Base-by-base conservation (phyloP, 768 basidiomycete species). In the Chalciporus chontae region DNA sequence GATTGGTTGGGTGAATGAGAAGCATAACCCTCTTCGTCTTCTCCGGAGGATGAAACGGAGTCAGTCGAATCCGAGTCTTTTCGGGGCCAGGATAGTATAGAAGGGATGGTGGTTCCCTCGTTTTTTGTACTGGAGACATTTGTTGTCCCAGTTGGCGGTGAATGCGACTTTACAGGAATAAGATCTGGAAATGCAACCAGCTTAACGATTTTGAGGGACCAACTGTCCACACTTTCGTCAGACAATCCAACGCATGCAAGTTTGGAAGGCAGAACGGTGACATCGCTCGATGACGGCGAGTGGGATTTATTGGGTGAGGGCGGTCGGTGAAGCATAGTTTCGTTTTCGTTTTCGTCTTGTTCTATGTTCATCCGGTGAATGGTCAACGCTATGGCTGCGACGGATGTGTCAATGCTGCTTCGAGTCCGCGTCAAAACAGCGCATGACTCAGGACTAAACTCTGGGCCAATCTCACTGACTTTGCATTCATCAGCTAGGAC, bases 191-290 rank as follows among this genome's bases (percentile, higher is more conserved):
- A 89, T 6, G 87, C 85, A 34, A 90, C 75, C 13, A 89, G 75
- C 68, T 88, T 87, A 52, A 90, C 73, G 38, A 90, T 78, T 71
- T 90, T 90, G 53, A 85, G 75, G 19, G 78, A 77, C 88, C 88
- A 90, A 43, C 78, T 76, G 50, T 87, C 83, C 29, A 81, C 77
- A 41, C 74, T 72, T 53, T 84, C 83, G 58, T 86, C 82, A 36
- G 80, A 79, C 23, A 90, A 72, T 2, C 88, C 88, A 29, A 90
- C 85, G 58, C 85, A 90, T 8, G 85, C 80, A 27, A 90, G 75
- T 58, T 87, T 86, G 26, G 85, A 78, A n/a, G 77, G 66, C 5
- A 90, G 75, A 10, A 88, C 67, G 39, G 71, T 72, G 15, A 90
- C 86, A 52, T 84, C 77, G 44, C 76, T 75, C 29, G 74, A 71